Conservation (phyloP, 2,329 filamentous ascomycete genomes). For the Leptographium procerum region DNA sequence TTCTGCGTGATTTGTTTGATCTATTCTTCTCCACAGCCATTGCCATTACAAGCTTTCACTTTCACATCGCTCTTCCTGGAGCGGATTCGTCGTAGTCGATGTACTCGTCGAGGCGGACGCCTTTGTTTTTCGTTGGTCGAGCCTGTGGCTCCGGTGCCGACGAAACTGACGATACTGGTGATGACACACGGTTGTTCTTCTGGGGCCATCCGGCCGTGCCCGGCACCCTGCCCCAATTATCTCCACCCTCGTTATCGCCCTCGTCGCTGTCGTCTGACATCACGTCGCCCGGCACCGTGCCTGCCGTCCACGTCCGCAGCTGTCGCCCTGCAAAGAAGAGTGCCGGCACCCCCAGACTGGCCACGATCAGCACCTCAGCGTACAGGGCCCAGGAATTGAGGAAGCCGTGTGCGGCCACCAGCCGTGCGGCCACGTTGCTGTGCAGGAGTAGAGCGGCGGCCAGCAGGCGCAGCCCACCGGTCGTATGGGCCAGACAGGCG, state of each 20-base stretch:
- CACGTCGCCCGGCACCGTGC: constrained; percentile 12
- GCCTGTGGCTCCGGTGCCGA: not conserved
- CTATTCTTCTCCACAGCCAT: too few relatives aligned
- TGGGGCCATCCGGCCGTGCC: not conserved
- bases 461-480: constrained; percentile 20
- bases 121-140: not conserved
- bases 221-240: not conserved
- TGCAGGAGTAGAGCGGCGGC: constrained; percentile 20
- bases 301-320: constrained; percentile 19
- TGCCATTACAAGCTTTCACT: too few relatives aligned
- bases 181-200: not conserved
- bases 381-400: constrained; percentile 19
- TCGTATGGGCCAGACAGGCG: constrained; percentile 22
- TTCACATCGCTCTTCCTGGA: not conserved
- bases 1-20: not conserved
- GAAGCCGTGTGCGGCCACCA: constrained; percentile 18
- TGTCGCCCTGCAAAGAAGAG: constrained; percentile 18
- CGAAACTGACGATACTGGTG: not conserved
- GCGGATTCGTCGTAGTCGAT: not conserved
- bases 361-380: constrained; percentile 20
- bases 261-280: not conserved
- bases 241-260: not conserved
- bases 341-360: constrained; percentile 18
- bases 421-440: constrained; percentile 14
- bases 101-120: not conserved